phyloP scores from a whole-genome alignment of 257 asterid species.

The Nicotiana noctiflora region DNA sequence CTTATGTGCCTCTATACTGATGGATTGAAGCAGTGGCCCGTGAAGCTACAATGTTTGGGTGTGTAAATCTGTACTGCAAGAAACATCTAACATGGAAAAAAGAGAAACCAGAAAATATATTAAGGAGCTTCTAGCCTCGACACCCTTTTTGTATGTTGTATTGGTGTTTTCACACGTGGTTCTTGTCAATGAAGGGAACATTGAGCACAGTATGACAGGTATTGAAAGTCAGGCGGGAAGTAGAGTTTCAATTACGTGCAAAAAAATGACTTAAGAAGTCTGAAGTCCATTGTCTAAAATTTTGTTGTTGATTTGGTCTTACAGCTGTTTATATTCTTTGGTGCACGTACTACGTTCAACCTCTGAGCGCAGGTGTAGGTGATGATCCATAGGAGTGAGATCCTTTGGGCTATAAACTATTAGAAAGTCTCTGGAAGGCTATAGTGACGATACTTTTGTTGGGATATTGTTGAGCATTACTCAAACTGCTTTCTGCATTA shows the following conservation, averaged over 20 bases:
- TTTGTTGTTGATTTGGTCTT: background rate
- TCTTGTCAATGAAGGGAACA: conserved; percentile 1
- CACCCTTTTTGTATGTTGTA: background rate
- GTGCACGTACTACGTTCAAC: background rate
- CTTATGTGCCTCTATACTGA: conserved; percentile 1
- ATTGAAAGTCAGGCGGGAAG: background rate
- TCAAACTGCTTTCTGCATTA: background rate
- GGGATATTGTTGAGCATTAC: background rate
- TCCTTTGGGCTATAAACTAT: background rate
- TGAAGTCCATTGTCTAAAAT: background rate
- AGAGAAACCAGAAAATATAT: background rate
- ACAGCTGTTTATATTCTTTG: background rate
- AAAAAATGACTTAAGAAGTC: background rate
- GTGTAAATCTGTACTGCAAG: conserved; percentile 1
- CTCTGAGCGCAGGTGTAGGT: background rate
- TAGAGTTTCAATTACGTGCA: background rate
- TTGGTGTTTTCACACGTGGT: background rate
- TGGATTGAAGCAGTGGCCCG: background rate
- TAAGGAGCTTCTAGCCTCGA: background rate
- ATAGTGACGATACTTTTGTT: background rate
- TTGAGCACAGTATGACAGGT: background rate
- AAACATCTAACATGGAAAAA: background rate
- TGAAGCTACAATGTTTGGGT: background rate
- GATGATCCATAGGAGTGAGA: background rate
- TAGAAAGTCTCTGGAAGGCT: background rate